A percentile compares a stretch with the other conserved stretches of the same genome.
These are phyloP conservation scores for Lecanicillium sp. DNA, from an alignment of 2,329 filamentous ascomycete species.

Conservation along the genomic window DNA sequence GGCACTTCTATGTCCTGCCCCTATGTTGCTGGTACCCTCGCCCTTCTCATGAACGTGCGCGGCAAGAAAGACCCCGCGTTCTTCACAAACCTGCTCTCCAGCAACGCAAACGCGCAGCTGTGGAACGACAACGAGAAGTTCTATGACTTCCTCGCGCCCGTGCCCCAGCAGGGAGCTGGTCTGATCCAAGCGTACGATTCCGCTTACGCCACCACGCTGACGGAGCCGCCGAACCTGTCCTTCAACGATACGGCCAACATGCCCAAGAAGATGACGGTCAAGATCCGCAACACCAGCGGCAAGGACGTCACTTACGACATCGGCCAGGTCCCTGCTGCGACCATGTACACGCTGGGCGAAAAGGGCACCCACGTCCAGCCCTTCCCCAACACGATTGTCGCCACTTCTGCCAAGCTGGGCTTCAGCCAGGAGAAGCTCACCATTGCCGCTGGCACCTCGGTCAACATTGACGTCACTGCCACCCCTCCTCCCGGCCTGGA, in stretches of 20 bases:
- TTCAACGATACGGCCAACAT: constrained; percentile 61
- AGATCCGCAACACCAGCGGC: constrained; percentile 47
- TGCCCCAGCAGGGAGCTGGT: constrained; percentile 55
- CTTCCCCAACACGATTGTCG: constrained; percentile 41
- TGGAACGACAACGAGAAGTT: constrained; percentile 40
- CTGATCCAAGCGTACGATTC: constrained; percentile 55
- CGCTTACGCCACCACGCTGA: constrained; percentile 45
- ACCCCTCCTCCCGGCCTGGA: constrained; percentile 33
- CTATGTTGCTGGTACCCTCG: constrained; percentile 47
- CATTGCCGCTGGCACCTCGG: constrained; percentile 35
- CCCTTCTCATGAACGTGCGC: constrained; percentile 46
- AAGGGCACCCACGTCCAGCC: constrained; percentile 29
- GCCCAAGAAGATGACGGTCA: constrained; percentile 42
- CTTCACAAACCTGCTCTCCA: constrained; percentile 43
- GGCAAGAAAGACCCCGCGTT: constrained; percentile 45
- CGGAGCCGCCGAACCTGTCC: constrained; percentile 51
- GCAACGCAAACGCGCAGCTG: constrained; percentile 42
- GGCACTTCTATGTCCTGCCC: constrained; percentile 59
- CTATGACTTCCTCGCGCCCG: constrained; percentile 41
- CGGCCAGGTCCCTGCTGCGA: constrained; percentile 43
- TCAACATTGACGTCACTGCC: constrained; percentile 40
- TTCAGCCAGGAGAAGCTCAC: constrained; percentile 40
- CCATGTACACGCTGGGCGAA: constrained; percentile 43
- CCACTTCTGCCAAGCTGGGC: constrained; percentile 36
- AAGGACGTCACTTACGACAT: constrained; percentile 46